Evolutionary conservation across 78 protist genomes (phyloP).

Genomic region (Bodo saltans): DNA sequence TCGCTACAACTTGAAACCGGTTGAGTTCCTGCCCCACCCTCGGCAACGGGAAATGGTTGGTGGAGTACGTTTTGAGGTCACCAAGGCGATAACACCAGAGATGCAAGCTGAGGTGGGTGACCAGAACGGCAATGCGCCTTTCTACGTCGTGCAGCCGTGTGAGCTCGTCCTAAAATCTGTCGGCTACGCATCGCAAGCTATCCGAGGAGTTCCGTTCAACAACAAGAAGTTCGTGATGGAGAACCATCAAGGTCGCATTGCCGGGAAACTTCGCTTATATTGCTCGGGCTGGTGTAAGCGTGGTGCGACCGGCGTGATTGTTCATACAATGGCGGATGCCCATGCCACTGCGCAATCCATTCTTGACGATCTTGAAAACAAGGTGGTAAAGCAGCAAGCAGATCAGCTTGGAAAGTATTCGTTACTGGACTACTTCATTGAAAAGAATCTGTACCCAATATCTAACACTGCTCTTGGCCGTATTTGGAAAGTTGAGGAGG

Average conservation of each 20-base stretch:
- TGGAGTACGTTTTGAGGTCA: neutral
- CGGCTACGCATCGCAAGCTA: constrained; percentile 8
- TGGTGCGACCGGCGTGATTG: constrained; percentile 40
- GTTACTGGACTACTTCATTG: neutral
- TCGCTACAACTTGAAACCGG: neutral
- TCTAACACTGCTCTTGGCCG: neutral
- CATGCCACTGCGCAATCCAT: neutral
- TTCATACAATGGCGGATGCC: neutral
- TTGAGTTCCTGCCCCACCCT: neutral
- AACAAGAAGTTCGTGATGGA: neutral
- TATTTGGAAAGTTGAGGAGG: neutral
- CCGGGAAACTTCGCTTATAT: neutral
- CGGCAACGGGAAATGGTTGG: neutral
- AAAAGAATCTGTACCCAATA: neutral
- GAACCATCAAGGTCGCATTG: neutral
- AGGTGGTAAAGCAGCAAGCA: neutral
- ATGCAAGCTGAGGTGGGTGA: neutral
- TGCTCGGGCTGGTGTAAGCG: constrained; percentile 38
- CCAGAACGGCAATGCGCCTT: neutral
- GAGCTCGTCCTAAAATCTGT: constrained; percentile 12
- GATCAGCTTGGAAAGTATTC: neutral
- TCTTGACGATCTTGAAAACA: neutral
- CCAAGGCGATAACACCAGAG: neutral
- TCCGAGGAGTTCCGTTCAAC: constrained; percentile 34
- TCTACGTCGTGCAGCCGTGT: neutral